phyloP scores from a whole-genome alignment of 2,329 filamentous ascomycete species.

The Orbilia oligospora region DNA sequence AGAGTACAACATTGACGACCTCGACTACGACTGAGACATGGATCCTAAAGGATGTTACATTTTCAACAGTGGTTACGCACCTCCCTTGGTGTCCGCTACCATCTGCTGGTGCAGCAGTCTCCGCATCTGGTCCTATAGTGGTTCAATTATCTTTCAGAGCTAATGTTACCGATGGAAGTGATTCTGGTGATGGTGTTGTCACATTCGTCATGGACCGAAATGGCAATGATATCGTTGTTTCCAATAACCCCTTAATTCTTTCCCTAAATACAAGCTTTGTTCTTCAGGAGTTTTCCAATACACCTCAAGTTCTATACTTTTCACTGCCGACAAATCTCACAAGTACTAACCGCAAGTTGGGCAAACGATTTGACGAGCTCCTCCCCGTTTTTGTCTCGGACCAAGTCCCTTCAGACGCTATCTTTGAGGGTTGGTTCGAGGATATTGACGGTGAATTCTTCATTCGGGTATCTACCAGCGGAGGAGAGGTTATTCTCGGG shows the following conservation, averaged over 20 bases:
- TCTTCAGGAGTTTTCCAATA: conserved; percentile 6
- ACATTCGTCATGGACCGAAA: conserved; percentile 11
- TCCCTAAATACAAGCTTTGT: background rate
- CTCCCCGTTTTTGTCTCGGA: conserved; percentile 4
- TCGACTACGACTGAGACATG: background rate
- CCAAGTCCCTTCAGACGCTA: background rate
- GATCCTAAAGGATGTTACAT: conserved; percentile 14
- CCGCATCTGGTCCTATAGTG: conserved; percentile 13
- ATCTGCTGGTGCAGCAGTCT: background rate
- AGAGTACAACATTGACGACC: background rate
- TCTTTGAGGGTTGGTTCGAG: conserved; percentile 7
- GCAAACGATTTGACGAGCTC: background rate
- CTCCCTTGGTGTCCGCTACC: conserved; percentile 7
- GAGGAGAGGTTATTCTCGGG: conserved; percentile 2
- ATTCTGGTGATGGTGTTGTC: background rate
- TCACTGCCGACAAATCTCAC: background rate
- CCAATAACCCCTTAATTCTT: conserved; percentile 2
- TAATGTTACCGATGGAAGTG: conserved; percentile 13
- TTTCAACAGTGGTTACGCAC: background rate
- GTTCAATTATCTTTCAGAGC: conserved; percentile 15
- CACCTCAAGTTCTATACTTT: background rate
- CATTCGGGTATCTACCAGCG: conserved; percentile 3
- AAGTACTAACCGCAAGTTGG: background rate
- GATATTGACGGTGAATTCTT: conserved; percentile 10
- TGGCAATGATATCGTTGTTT: conserved; percentile 3